Base-by-base conservation (phyloP, 2,329 filamentous ascomycete genomes). In the Trichocomaceae sp. region DNA sequence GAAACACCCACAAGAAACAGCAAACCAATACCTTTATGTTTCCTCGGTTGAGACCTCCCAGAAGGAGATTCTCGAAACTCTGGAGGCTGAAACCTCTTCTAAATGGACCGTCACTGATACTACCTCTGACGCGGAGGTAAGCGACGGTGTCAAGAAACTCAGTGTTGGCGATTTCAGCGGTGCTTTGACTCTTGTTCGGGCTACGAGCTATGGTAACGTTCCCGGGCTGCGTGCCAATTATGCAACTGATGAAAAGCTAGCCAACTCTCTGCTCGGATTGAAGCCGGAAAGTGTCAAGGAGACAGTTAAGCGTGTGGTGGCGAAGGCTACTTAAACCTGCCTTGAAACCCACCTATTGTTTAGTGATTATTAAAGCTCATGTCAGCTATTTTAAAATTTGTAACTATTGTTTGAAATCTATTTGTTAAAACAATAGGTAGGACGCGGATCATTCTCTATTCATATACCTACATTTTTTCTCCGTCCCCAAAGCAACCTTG, bases 1-100 rank as follows among this genome's bases (percentile, higher is more conserved):
- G 15, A 71, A 70, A 62, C 75, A 67, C 39, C 73, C 77, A 0
- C 72, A 75, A 1, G 68, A 75, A 55, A 84, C 81, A 0, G 76
- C 73, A 35, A 86, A 86, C 64, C 74, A 79, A 57, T 81, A 83
- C 64, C 65, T 87, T 29, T 76, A 75, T 50, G 69, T 85, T 15
- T 77, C 80, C 2, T 83, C 79, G 0, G 81, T 84, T 60, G 77
- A 77, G 29, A 76, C 78, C 0, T 77, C 78, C 1, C 83, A 85
- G 66, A 79, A 80, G 17, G 74, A 85, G 59, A 67, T 87, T 1
- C 63, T 86, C 1, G 66, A 69, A 12, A 64, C 75, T 0, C 68
- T 80, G 2, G 80, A 87, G 66, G 75, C 78, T 55, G 68, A 75
- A 10, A 80, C 78, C 0, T 77, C 76, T 2, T 63, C 69, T 17